phyloP scores from a whole-genome alignment of 306 rosid genomes.

The Rosa rugosa region DNA sequence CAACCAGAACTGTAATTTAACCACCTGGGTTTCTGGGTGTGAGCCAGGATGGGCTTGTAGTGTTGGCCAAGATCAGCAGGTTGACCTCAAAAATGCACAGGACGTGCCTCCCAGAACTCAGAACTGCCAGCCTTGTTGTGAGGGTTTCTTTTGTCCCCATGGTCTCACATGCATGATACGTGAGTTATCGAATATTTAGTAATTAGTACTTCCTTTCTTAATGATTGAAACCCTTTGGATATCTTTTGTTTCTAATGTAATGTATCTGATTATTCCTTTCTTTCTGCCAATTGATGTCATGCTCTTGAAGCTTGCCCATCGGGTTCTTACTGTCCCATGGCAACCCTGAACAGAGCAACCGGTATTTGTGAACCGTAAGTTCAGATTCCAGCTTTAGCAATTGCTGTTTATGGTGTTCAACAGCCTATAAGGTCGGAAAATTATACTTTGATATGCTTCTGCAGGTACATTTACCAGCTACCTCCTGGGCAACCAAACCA shows the following conservation, averaged over 20 bases:
- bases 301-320: conserved; percentile 82
- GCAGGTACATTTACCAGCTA: conserved; percentile 84
- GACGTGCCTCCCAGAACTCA: conserved; percentile 75
- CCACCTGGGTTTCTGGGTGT: conserved; percentile 93
- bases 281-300: conserved; percentile 32
- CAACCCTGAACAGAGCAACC: conserved; percentile 65
- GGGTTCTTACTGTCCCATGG: conserved; percentile 89
- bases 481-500: conserved; percentile 80
- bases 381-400: conserved; percentile 20
- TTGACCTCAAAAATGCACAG: conserved; percentile 59
- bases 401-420: conserved; percentile 18
- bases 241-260: not conserved
- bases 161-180: conserved; percentile 98
- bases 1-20: conserved; percentile 86
- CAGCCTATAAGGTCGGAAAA: not conserved
- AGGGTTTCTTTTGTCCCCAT: conserved; percentile 94
- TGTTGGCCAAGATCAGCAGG: conserved; percentile 42
- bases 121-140: conserved; percentile 81
- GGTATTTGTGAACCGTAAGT: conserved; percentile 98
- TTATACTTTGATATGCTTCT: conserved; percentile 19
- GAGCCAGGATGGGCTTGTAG: conserved; percentile 99
- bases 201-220: not conserved
- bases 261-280: conserved; percentile 33
- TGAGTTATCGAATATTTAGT: conserved; percentile 42
- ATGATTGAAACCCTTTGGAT: not conserved